These are phyloP conservation scores for Dacryopinax primogenitus DNA, from an alignment of 768 basidiomycete species.

Conservation along the genomic window DNA sequence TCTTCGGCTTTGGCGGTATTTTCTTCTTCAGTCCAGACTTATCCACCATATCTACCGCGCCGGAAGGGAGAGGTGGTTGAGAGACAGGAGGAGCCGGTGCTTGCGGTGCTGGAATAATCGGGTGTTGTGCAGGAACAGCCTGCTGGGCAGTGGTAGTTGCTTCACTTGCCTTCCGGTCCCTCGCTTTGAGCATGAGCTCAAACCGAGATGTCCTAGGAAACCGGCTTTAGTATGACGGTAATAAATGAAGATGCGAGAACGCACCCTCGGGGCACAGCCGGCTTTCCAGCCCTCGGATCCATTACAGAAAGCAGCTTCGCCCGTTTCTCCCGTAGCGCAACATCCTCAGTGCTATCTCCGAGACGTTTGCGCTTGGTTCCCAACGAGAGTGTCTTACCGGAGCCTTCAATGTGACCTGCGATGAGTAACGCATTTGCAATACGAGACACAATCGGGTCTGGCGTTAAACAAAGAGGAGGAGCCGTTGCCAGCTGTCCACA, in stretches of 20 bases:
- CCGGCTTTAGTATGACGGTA: neutral
- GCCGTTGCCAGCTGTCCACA: neutral
- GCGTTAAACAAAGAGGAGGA: neutral
- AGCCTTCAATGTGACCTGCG: neutral
- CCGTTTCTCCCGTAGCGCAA: neutral
- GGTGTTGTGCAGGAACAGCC: neutral
- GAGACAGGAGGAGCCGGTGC: neutral
- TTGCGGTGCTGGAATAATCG: neutral
- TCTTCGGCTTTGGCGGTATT: neutral
- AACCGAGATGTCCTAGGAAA: neutral
- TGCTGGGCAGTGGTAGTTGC: neutral
- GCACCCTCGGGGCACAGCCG: neutral
- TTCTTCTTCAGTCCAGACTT: neutral
- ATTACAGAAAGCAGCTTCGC: neutral
- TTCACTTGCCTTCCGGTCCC: neutral
- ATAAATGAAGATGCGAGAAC: neutral
- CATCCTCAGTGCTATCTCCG: neutral
- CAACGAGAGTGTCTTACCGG: neutral
- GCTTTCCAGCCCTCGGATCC: neutral
- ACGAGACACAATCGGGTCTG: neutral
- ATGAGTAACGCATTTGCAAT: neutral
- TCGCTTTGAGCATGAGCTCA: neutral
- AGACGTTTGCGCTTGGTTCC: neutral
- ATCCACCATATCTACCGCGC: neutral
- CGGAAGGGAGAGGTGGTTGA: neutral